phyloP scores from a whole-genome alignment of 2,329 filamentous ascomycete genomes.

The Allantophomopsis lycopodina region DNA sequence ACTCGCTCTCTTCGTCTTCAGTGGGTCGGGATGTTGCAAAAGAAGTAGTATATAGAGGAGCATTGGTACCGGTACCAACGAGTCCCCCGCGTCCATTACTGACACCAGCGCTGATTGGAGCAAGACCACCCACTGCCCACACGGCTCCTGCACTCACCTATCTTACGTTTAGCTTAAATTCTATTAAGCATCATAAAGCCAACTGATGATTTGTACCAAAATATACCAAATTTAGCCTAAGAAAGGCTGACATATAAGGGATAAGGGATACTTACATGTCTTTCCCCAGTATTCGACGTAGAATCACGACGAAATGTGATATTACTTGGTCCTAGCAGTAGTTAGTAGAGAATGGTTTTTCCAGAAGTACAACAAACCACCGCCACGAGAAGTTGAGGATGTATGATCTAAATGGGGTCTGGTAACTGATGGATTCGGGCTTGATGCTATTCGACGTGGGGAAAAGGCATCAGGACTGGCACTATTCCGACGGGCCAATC shows the following conservation, averaged over 20 bases:
- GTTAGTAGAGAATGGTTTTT: constrained; percentile 2
- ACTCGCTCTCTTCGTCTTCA: constrained; percentile 46
- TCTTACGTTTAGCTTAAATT: constrained; percentile 7
- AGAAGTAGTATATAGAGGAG: constrained; percentile 45
- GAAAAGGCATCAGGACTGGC: constrained; percentile 37
- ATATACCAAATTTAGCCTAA: too few relatives aligned
- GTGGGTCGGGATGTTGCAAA: constrained; percentile 28
- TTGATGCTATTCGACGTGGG: constrained; percentile 17
- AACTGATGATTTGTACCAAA: not conserved
- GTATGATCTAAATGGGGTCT: not conserved
- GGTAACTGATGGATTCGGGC: constrained; percentile 6
- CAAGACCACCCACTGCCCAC: constrained; percentile 65
- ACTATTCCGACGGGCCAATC: constrained; percentile 25
- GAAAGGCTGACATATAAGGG: too few relatives aligned
- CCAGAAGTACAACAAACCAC: constrained; percentile 2
- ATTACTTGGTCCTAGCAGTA: constrained; percentile 11
- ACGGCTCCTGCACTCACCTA: constrained; percentile 55
- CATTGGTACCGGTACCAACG: constrained; percentile 58
- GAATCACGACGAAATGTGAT: constrained; percentile 16
- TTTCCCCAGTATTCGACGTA: constrained; percentile 9
- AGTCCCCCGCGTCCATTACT: constrained; percentile 50
- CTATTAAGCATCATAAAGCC: not conserved
- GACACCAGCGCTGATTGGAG: constrained; percentile 38
- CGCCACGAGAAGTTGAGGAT: constrained; percentile 6
- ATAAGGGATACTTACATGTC: constrained; percentile 12